These are phyloP conservation scores for Colletotrichum phormii DNA, from an alignment of 2,329 filamentous ascomycete species.

Conservation along the genomic window DNA sequence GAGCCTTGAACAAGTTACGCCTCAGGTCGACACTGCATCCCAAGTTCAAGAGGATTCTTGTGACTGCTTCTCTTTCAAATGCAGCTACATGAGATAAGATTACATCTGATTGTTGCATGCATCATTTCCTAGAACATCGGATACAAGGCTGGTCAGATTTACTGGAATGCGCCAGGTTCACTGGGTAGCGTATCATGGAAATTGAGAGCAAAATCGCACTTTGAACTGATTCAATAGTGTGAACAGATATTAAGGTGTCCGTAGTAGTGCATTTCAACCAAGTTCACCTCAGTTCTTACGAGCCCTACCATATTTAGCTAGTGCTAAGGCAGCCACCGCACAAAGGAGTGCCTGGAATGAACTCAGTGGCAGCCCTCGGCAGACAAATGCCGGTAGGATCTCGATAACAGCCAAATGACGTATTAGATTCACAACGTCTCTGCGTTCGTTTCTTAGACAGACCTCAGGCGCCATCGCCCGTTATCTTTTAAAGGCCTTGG, in stretches of 20 bases:
- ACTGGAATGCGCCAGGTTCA: too few relatives aligned
- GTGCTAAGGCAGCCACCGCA: not conserved
- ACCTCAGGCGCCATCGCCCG: fast-evolving
- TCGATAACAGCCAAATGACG: not conserved
- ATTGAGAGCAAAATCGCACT: too few relatives aligned
- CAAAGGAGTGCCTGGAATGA: not conserved
- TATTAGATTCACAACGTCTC: not conserved
- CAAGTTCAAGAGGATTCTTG: too few relatives aligned
- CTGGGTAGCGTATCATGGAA: too few relatives aligned
- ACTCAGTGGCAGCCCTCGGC: not conserved
- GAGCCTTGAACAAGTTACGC: too few relatives aligned
- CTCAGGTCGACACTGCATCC: too few relatives aligned
- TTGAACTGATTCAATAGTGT: not conserved
- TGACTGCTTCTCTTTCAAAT: too few relatives aligned
- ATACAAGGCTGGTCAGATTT: too few relatives aligned
- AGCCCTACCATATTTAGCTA: not conserved
- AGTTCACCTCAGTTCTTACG: too few relatives aligned
- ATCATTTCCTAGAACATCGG: too few relatives aligned
- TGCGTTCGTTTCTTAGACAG: not conserved
- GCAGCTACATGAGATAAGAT: too few relatives aligned
- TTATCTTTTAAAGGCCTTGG: not conserved
- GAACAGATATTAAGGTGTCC: not conserved
- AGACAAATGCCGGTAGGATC: not conserved
- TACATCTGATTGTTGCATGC: too few relatives aligned
- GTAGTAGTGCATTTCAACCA: not conserved